Base-by-base conservation (phyloP, 208 protist species). In the Wallacemonas rigidus region DNA sequence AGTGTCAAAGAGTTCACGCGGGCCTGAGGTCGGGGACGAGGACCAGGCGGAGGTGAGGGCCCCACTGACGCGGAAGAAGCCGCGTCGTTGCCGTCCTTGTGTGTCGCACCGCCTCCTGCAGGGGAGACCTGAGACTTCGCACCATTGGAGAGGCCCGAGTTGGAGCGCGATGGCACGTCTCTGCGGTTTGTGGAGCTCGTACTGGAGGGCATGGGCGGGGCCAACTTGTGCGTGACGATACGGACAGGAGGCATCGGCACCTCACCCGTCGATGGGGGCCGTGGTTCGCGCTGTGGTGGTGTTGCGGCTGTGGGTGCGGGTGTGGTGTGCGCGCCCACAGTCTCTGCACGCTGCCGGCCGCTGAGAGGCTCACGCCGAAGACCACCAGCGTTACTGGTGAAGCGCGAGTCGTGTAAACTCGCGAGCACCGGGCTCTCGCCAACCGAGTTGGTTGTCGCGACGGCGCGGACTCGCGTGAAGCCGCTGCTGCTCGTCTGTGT, bases 1-100 rank as follows among this genome's bases (percentile, higher is more conserved):
- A 3, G 7, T 11, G 43, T 65, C 41, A 65, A 41, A 6, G 40
- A 41, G 60, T 65, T 65, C 40, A 65, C 60, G 40, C 60, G 60
- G 17, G 43, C 60, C 7, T 44, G 43, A 8, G 60, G 60, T 36
- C 40, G 60, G 6, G 50, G 41, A 12, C 60, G 60, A 3, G 60
- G 60, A 4, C 38, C 60, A 11, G 60, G 3, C 4, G 60, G 60
- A 3, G 60, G 60, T 51, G 60, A 44, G 9, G 60, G 60, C 26
- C 60, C 60, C 3, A 35, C 36, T 3, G 60, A 45, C 41, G 60
- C 3, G 11, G 41, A 8, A 17, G 57, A 8, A 39, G 7, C 38
- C 12, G 57, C 8, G 15, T 11, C 14, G 15, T 35, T 35, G 17
- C 55, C 17, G 17, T 9, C 55, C 55, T 9, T 12, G 55, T 0